Base-by-base conservation (phyloP, 768 basidiomycete species). In the Amylocystis lapponica region DNA sequence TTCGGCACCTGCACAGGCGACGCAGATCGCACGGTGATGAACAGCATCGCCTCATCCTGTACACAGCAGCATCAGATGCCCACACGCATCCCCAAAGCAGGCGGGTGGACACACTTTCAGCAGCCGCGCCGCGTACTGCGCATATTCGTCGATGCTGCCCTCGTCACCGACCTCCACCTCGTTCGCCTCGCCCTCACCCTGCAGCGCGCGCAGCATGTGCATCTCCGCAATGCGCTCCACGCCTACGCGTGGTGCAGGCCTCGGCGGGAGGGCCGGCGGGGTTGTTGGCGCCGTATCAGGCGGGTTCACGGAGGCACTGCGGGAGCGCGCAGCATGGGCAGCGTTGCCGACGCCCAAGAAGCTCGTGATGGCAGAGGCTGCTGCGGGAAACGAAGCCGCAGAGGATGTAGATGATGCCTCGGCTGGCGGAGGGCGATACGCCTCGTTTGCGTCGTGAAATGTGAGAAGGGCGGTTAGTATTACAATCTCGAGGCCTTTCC, bases 401-500 rank as follows among this genome's bases (percentile, higher is more conserved):
- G 36, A 9, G 10, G 42, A 10, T 12, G 43, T 31, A 13, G 50
- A 36, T 20, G 57, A 42, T 10, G 47, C 34, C 16, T 36, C 22
- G 27, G 41, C 29, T 8, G 32, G 37, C 6, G 52, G 41, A 0
- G 46, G 32, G 13, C 49, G 31, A 45, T 76, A 71, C 13, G 59
- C 57, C 39, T 87, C 80, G 48, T 81, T 81, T 22, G 68, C 55
- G 55, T 92, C 89, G 46, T 81, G 77, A 59, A 92, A 87, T 1
- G 86, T 86, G 49, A 91, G 63, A 2, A 92, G 69, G 2, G 85
- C 77, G 0, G 81, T 83, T 36, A 92, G 66, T 27, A 91, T 75
- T 39, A 86, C 77, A 29, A 92, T 86, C 60, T 92, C 89, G 2
- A 92, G 71, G 4, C 89, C 87, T 59, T 92, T 92, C 25, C 86